Base-by-base conservation (phyloP, 108 stramenopile species). In the Mediolabrus comicus region DNA sequence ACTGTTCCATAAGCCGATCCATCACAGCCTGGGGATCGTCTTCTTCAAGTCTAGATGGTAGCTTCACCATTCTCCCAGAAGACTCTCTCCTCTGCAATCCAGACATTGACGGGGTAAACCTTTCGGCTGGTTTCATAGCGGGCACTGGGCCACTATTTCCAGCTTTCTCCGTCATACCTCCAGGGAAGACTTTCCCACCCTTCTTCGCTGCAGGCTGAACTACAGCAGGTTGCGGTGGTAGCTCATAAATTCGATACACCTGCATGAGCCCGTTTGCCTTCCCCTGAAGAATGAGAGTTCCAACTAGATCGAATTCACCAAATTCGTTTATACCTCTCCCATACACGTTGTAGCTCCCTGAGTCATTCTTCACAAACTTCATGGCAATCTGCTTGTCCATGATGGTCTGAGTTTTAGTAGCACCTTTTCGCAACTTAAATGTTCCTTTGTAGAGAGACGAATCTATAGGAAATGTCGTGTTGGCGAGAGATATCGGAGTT, bases 271-370 rank as follows among this genome's bases (percentile, higher is more conserved):
- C 93, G 57, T 83, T 84, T 2, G 66, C 82, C 53, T 83, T 80
- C 26, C 91, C 87, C 31, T 72, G 83, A 49, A 84, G 62, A 28
- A 92, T 81, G 36, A 90, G 72, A 1, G 85, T 90, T 10, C 91
- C 91, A 4, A 83, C 39, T 19, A 90, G 64, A 59, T 81, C 72
- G 64, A 90, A 92, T 32, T 59, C 67, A 0, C 92, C 92, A 52
- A 88, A 88, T n/a, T 66, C 60, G 43, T 90, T 89, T n/a, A 84
- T 63, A n/a, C 92, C 92, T 72, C 83, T 86, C 22, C 90, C 92
- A 57, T 92, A 83, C 8, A 92, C 87, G 55, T 92, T 92, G 72
- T 71, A 92, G 38, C 84, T 86, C 19, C 91, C 91, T 19, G 71
- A 62, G n/a, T 74, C 71, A 58, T 90, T 92, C 58, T 86, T 79